Base-by-base conservation (phyloP, 306 rosid species). In the Vigna nakashimae region DNA sequence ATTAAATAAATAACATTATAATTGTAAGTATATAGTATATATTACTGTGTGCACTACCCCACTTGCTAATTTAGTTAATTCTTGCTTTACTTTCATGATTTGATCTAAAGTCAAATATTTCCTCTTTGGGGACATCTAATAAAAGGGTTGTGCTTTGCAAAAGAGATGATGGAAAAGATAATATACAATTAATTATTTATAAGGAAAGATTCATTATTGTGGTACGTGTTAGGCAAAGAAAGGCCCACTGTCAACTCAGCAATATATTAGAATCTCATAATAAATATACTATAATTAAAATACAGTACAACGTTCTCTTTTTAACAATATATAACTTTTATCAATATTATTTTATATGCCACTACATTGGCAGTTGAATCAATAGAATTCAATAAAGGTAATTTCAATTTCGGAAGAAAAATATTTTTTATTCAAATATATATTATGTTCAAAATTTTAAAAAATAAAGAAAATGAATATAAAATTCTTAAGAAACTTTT, bases 31-130 rank as follows among this genome's bases (percentile, higher is more conserved):
- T 4, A 4, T 30, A 2, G 2, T 36, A 7, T 38, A 38, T 38
- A 38, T 7, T 6, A 40, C 9, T 40, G 3, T 40, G 34, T 30
- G 34, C 34, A 30, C 53, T 76, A 63, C 85, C 74, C 52, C 40
- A 20, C 81, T 36, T 76, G 81, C 28, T 52, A 64, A 0, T 52
- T 34, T 9, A 18, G 71, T 16, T 64, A 40, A 46, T 38, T 40
- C 30, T 81, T 71, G 40, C 24, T 71, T 16, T 43, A 10, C 40
- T 36, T 71, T 55, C 36, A 76, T 48, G 73, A 62, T 77, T 77
- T 64, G 24, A 55, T 14, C 69, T 77, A 69, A 11, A 16, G 82
- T 71, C 79, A 71, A 77, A 65, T 71, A 69, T 56, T 82, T 65
- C 85, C 42, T 63, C 65, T 71, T 55, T 75, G 38, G 50, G 50